Conservation (phyloP, 1,284 basidiomycete genomes). For the Leccinum fallax region DNA sequence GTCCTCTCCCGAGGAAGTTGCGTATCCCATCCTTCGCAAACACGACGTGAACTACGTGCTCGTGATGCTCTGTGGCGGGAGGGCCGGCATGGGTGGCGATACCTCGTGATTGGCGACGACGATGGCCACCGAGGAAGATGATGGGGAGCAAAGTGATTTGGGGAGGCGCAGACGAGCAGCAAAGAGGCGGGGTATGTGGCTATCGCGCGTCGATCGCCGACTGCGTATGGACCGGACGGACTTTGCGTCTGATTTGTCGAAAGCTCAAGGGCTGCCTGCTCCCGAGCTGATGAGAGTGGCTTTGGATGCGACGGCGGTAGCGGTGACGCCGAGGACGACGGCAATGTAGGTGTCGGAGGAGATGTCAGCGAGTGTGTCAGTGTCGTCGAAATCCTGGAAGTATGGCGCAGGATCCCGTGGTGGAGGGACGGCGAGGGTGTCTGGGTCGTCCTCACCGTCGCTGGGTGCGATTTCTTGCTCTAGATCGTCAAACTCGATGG, state of each 20-base stretch:
- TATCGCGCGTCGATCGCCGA: conserved; percentile 26
- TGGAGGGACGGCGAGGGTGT: conserved; percentile 2
- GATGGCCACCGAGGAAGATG: no score
- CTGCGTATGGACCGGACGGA: conserved; percentile 33
- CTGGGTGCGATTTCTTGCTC: conserved; percentile 36
- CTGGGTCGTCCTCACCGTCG: conserved; percentile 26
- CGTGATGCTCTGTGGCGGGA: conserved; percentile 24
- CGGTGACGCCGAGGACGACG: conserved; percentile 35
- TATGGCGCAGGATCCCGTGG: not conserved
- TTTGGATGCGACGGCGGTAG: conserved; percentile 33
- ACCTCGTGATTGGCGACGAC: no score
- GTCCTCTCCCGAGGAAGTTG: conserved; percentile 91
- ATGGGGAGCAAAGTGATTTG: no score
- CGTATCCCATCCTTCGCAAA: conserved; percentile 95
- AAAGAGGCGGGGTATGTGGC: conserved; percentile 20
- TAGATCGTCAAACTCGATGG: conserved; percentile 63
- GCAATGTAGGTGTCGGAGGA: conserved; percentile 30
- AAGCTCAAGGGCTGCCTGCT: not conserved
- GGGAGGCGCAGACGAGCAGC: conserved; percentile 22
- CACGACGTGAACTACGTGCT: conserved; percentile 99
- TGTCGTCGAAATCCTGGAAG: conserved; percentile 42
- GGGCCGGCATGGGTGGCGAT: conserved; percentile 22
- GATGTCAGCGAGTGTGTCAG: conserved; percentile 28
- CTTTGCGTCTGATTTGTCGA: conserved; percentile 23
- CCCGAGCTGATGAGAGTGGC: conserved; percentile 27